Conservation (phyloP, 2,329 filamentous ascomycete species). For the Diaporthe citrichinensis region DNA sequence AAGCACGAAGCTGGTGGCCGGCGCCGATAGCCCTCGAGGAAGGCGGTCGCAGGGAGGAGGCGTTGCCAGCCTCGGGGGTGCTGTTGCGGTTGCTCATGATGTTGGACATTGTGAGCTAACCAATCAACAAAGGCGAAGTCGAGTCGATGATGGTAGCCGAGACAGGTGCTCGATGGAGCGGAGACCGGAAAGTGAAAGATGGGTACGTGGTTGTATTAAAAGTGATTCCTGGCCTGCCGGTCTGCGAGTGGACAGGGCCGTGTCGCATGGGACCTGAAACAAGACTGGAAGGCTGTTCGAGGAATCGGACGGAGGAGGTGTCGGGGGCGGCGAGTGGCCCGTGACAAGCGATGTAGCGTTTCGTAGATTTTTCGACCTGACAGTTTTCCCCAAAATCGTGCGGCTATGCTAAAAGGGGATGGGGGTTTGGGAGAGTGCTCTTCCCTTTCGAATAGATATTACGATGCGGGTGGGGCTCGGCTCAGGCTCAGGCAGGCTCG, state of each 20-base stretch:
- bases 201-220: conserved; percentile 42
- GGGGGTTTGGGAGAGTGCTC: conserved; percentile 1
- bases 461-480: conserved; percentile 38
- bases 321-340: conserved; percentile 51
- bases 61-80: conserved; percentile 90
- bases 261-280: conserved; percentile 54
- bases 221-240: conserved; percentile 42
- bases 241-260: conserved; percentile 42
- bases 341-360: conserved; percentile 52
- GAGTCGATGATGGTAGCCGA: conserved; percentile 38
- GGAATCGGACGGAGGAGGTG: conserved; percentile 40
- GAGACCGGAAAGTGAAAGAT: conserved; percentile 38
- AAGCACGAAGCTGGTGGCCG: conserved; percentile 90
- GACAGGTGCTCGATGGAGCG: conserved; percentile 39
- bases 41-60: conserved; percentile 86
- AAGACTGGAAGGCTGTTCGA: conserved; percentile 50
- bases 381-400: conserved; percentile 22
- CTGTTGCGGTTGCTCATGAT: conserved; percentile 92
- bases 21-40: conserved; percentile 82
- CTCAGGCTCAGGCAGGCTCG: neutral
- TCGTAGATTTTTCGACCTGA: conserved; percentile 50
- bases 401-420: conserved; percentile 30
- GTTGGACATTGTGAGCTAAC: conserved; percentile 73
- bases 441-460: conserved; percentile 40
- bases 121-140: conserved; percentile 33